A percentile compares a stretch with the other conserved stretches of the same genome.
These are phyloP conservation scores for Podospora didyma DNA, from an alignment of 495 filamentous ascomycete species.

Conservation along the genomic window DNA sequence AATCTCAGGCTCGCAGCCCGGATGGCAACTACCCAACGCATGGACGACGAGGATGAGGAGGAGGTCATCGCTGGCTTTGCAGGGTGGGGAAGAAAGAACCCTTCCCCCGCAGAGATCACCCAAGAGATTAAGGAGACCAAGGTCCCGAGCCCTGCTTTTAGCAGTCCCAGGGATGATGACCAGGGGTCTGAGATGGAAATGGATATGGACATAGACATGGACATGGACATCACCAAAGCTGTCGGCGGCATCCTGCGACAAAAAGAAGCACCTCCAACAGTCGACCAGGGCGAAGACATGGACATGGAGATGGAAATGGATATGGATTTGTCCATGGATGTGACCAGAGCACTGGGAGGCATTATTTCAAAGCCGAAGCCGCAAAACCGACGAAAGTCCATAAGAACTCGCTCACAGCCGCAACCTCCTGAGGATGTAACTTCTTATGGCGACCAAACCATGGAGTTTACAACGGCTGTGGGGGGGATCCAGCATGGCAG, in stretches of 20 bases:
- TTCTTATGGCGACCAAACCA: slow-evolving; percentile 56
- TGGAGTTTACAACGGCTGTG: slow-evolving; percentile 74
- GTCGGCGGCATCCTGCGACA: slow-evolving; percentile 54
- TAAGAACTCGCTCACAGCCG: slow-evolving; percentile 16
- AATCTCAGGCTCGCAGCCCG: slow-evolving; percentile 71
- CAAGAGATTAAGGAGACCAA: slow-evolving; percentile 4
- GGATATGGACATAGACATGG: slow-evolving; percentile 50
- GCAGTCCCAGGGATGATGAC: slow-evolving; percentile 17
- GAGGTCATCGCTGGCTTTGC: slow-evolving; percentile 67
- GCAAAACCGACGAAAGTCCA: slow-evolving; percentile 20
- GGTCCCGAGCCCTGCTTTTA: slow-evolving; percentile 10
- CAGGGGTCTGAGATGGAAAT: slow-evolving; percentile 32
- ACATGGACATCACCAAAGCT: slow-evolving; percentile 54
- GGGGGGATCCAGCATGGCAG: slow-evolving; percentile 53
- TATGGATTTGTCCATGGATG: slow-evolving; percentile 81
- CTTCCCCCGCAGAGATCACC: slow-evolving; percentile 6
- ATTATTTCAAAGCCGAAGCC: slow-evolving; percentile 56
- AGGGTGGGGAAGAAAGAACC: slow-evolving; percentile 41
- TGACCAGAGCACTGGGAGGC: slow-evolving; percentile 76
- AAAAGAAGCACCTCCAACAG: slow-evolving; percentile 17
- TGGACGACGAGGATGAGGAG: slow-evolving; percentile 74
- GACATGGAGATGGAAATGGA: slow-evolving; percentile 81
- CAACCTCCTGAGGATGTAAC: slow-evolving; percentile 7
- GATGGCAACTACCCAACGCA: slow-evolving; percentile 64
- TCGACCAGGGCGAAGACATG: slow-evolving; percentile 56